Evolutionary conservation across 2,329 filamentous ascomycete genomes (phyloP), one percentile per base, ranked within the genome.

Genomic region (Paecilomyces fulvus): DNA sequence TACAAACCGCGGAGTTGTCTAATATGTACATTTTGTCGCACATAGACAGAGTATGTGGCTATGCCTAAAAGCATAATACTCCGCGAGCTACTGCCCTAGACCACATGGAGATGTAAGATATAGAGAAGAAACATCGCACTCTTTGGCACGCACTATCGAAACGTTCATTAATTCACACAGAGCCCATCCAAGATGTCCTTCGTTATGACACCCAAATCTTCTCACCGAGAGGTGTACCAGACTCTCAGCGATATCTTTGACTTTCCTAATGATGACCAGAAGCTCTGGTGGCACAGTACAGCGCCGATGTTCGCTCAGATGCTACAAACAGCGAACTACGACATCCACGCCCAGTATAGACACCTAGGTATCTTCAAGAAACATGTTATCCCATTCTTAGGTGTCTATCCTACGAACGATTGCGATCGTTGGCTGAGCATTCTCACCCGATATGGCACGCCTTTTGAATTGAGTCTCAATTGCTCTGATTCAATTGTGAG

Each of bases 231-330:
- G 14, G 30, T 31, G 10, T 31, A 31, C 30, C 3, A 31, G 30
- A 31, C 30, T 31, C 30, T 31, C 30, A 31, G 30, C 30, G 14
- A n/a, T 31, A 55, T 31, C 30, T 31, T 31, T 12, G 30, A 31
- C 30, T 31, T 31, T 9, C 3, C 30, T 7, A 12, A 58, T 37
- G 48, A 59, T 3, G 54, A 59, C 30, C 55, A 65, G 31, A 28
- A 51, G 28, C 33, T 54, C 9, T 65, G 63, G 64, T 66, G 64
- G 63, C 49, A 63, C 20, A 62, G 58, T n/a, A 60, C 55, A 11
- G 63, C 52, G 1, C 56, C 60, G 3, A 59, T 65, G 58, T 52
- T 63, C 10, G 56, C 56, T 6, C 55, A 56, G 23, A 55, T 61
- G 48, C 54, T 66, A 5, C 48, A 53, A 5, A 30, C 51, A n/a